These are phyloP conservation scores for Emergomyces africanus DNA, from an alignment of 2,329 filamentous ascomycete genomes.

Conservation along the genomic window DNA sequence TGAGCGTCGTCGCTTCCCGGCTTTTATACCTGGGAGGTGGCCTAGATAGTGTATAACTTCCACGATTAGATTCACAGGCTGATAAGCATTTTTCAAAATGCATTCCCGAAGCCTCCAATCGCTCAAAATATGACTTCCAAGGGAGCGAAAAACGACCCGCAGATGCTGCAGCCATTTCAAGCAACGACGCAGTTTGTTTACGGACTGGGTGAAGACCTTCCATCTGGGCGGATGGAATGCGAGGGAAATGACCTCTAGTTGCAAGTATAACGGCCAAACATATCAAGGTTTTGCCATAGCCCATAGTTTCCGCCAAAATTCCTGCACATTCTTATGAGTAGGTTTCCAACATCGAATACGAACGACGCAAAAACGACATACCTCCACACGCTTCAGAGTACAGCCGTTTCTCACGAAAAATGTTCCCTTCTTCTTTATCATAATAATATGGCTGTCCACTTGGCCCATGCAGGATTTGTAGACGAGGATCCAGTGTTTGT, in stretches of 20 bases:
- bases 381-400: constrained; percentile 68
- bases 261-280: constrained; percentile 65
- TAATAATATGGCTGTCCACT: constrained; percentile 54
- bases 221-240: constrained; percentile 51
- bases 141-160: constrained; percentile 55
- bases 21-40: constrained; percentile 27
- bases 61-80: constrained; percentile 45
- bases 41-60: constrained; percentile 45
- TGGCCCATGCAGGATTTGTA: constrained; percentile 49
- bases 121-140: constrained; percentile 54
- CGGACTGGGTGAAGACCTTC: constrained; percentile 30
- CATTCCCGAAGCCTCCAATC: constrained; percentile 34
- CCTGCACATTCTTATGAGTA: constrained; percentile 14
- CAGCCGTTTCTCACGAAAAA: constrained; percentile 52
- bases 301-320: constrained; percentile 38
- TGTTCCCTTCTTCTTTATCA: constrained; percentile 49
- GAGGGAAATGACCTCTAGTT: constrained; percentile 55
- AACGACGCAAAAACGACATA: constrained; percentile 17
- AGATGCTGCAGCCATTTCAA: constrained; percentile 62
- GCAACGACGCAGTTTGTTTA: constrained; percentile 46
- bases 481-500: constrained; percentile 58
- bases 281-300: constrained; percentile 74
- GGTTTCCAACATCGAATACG: neutral
- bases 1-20: constrained; percentile 27
- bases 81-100: constrained; percentile 43